Percentiles rank a stretch among this genome's conserved stretches.
Conservation (phyloP, 23 red algal species). For the Gracilaria caudata region DNA sequence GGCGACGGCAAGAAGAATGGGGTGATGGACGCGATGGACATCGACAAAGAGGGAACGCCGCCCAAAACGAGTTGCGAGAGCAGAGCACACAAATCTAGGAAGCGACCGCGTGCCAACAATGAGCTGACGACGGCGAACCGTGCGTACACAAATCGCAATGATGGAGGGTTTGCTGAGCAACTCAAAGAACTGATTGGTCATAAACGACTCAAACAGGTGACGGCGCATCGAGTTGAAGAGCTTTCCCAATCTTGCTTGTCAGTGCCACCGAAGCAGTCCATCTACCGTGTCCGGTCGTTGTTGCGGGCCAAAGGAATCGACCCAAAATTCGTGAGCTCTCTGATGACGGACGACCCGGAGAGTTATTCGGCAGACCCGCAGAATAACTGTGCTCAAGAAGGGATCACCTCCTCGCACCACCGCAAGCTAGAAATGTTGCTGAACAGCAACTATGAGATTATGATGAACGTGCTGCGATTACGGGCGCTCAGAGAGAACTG, state of each 20-base stretch:
- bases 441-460: constrained; percentile 39
- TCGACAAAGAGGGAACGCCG: not conserved
- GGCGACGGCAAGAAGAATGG: constrained; percentile 23
- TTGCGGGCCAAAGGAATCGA: constrained; percentile 52
- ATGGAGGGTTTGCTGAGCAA: not conserved
- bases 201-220: not conserved
- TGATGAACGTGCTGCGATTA: constrained; percentile 71
- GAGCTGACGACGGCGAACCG: not conserved
- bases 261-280: constrained; percentile 21
- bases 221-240: constrained; percentile 4
- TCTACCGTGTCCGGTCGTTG: constrained; percentile 27
- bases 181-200: constrained; percentile 27
- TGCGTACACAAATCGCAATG: not conserved
- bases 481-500: constrained; percentile 39
- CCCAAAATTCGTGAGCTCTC: constrained; percentile 40
- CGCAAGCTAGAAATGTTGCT: constrained; percentile 48
- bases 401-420: not conserved
- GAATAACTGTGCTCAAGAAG: constrained; percentile 3
- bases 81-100: constrained; percentile 1
- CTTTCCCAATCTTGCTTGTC: constrained; percentile 1
- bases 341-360: constrained; percentile 27
- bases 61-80: not conserved
- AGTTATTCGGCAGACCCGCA: constrained; percentile 4
- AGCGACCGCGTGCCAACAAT: constrained; percentile 24
- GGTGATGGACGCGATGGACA: constrained; percentile 4